phyloP scores from a whole-genome alignment of 345 rosid genomes.

The Salix exigua region DNA sequence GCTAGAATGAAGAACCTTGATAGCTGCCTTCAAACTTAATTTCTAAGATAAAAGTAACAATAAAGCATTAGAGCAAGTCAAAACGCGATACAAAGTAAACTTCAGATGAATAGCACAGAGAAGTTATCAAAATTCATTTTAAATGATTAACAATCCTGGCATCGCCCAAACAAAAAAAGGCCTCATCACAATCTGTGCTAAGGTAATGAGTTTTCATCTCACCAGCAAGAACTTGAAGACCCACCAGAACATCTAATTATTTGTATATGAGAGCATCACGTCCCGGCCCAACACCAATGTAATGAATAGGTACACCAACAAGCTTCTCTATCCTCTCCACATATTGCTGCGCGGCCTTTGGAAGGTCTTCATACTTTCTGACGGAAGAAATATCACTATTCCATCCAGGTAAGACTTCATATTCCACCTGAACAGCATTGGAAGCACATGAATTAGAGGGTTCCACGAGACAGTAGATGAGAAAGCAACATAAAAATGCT shows the following conservation, averaged over 20 bases:
- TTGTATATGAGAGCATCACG: slow-evolving; percentile 88
- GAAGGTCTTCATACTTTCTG: slow-evolving; percentile 77
- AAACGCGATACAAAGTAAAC: neutral
- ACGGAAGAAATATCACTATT: slow-evolving; percentile 67
- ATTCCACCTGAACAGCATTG: slow-evolving; percentile 59
- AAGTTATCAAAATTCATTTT: neutral
- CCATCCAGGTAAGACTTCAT: slow-evolving; percentile 93
- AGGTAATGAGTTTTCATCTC: neutral
- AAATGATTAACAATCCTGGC: neutral
- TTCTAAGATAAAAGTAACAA: too few relatives aligned
- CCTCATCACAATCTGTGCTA: too few relatives aligned
- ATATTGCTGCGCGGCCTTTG: slow-evolving; percentile 66
- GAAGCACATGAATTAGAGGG: slow-evolving; percentile 3
- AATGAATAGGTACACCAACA: slow-evolving; percentile 73
- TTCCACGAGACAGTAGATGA: neutral
- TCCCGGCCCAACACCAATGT: slow-evolving; percentile 89
- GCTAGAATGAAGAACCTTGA: too few relatives aligned
- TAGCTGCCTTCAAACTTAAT: too few relatives aligned
- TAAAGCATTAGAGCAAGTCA: neutral
- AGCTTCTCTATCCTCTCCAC: slow-evolving; percentile 93
- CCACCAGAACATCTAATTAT: slow-evolving; percentile 18
- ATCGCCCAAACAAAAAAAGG: neutral
- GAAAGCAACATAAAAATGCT: too few relatives aligned
- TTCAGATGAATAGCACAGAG: neutral
- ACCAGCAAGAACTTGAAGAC: neutral